Percentiles rank a stretch among this genome's conserved stretches.
Conservation (phyloP, 2,329 filamentous ascomycete genomes). For the Sporothrix euskadiensis region DNA sequence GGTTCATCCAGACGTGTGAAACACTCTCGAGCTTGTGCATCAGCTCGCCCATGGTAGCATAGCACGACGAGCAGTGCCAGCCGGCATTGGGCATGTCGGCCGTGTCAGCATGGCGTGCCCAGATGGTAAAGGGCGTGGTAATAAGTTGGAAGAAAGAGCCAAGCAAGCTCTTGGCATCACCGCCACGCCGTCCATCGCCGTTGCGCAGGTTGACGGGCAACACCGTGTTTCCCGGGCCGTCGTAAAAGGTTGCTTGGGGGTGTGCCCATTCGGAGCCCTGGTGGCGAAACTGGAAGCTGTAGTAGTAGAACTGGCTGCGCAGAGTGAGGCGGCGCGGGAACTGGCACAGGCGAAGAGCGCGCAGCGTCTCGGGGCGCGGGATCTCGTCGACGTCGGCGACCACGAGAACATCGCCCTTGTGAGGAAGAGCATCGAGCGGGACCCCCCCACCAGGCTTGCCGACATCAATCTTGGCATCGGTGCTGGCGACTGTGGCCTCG, state of each 20-base stretch:
- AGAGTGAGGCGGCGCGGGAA: conserved; percentile 57
- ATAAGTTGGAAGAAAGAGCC: background rate
- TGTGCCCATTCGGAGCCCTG: conserved; percentile 54
- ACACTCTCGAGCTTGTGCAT: conserved; percentile 58
- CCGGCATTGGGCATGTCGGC: conserved; percentile 51
- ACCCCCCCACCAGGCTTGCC: conserved; percentile 37
- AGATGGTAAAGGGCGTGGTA: conserved; percentile 33
- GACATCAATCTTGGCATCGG: background rate
- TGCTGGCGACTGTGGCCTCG: background rate
- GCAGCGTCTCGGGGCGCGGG: conserved; percentile 52
- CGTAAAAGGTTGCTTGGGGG: conserved; percentile 61
- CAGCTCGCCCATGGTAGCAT: conserved; percentile 56
- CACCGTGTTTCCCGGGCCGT: conserved; percentile 50
- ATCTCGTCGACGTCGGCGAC: conserved; percentile 65
- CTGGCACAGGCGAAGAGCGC: conserved; percentile 51
- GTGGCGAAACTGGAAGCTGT: conserved; percentile 57
- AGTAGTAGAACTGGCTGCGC: conserved; percentile 56
- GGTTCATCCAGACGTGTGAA: conserved; percentile 57
- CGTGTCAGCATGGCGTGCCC: conserved; percentile 46
- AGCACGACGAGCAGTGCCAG: conserved; percentile 66
- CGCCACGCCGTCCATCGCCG: conserved; percentile 43
- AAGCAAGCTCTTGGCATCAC: background rate
- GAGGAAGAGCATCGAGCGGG: conserved; percentile 39
- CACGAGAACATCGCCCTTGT: conserved; percentile 56
- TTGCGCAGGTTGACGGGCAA: conserved; percentile 55